Evolutionary conservation across 208 protist genomes (phyloP).

Genomic region (Leishmania aethiopica): DNA sequence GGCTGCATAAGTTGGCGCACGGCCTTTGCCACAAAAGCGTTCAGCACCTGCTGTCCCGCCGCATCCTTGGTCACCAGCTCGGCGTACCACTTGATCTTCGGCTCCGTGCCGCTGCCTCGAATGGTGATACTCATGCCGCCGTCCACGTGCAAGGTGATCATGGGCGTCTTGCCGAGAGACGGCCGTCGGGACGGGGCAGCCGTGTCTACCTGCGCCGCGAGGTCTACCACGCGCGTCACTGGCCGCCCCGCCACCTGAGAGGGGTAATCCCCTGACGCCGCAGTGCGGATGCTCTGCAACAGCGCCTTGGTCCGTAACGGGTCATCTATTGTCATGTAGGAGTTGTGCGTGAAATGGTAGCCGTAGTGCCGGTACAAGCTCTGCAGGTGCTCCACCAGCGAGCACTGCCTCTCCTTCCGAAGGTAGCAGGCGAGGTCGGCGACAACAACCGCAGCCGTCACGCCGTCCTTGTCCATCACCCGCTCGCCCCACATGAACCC

Average conservation of each 20-base stretch:
- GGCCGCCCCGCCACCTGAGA: constrained; percentile 50
- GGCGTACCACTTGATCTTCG: constrained; percentile 98
- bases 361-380: constrained; percentile 88
- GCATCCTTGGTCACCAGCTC: constrained; percentile 55
- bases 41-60: constrained; percentile 23
- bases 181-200: constrained; percentile 45
- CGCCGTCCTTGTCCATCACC: constrained; percentile 98
- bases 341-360: constrained; percentile 90
- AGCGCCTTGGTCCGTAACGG: constrained; percentile 74
- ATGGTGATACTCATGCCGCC: constrained; percentile 93
- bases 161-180: constrained; percentile 71
- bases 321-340: constrained; percentile 94
- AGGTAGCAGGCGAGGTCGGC: constrained; percentile 91
- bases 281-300: constrained; percentile 77
- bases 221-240: constrained; percentile 89
- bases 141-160: constrained; percentile 97
- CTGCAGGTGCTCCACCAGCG: constrained; percentile 47
- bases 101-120: constrained; percentile 97
- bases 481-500: constrained; percentile 94
- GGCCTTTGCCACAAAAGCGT: constrained; percentile 45
- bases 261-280: constrained; percentile 48
- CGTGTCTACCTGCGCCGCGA: constrained; percentile 88
- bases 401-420: constrained; percentile 45
- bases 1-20: constrained; percentile 73
- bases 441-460: constrained; percentile 90